Evolutionary conservation across 192 early-diverging fungal genomes (phyloP).

Genomic region (Geranomyces michiganensis): DNA sequence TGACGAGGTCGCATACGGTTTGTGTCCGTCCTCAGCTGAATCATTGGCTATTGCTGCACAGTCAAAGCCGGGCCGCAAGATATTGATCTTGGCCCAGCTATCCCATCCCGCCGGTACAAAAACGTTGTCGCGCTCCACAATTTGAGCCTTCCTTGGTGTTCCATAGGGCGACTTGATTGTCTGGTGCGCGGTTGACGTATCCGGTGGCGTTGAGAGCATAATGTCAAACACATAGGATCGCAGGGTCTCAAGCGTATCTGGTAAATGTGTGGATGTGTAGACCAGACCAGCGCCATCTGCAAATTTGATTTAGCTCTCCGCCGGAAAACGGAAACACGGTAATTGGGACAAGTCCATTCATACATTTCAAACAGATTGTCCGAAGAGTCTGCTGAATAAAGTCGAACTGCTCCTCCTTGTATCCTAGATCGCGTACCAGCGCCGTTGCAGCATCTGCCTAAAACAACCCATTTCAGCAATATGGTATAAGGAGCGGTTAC

Average conservation of each 20-base stretch:
- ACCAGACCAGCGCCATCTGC: conserved; percentile 87
- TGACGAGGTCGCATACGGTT: conserved; percentile 13
- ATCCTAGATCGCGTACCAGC: conserved; percentile 81
- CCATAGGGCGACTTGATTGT: not conserved
- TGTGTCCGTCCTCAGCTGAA: not conserved
- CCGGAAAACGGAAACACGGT: not conserved
- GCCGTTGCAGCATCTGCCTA: conserved; percentile 71
- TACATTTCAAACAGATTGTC: conserved; percentile 88
- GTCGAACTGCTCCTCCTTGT: conserved; percentile 92
- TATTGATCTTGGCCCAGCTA: conserved; percentile 82
- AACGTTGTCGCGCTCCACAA: conserved; percentile 86
- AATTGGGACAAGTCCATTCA: conserved; percentile 11
- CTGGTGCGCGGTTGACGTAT: not conserved
- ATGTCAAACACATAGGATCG: conserved; percentile 83
- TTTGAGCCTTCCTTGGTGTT: conserved; percentile 53
- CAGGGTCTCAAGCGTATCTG: conserved; percentile 73
- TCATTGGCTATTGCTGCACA: conserved; percentile 52
- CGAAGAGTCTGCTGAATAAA: conserved; percentile 92
- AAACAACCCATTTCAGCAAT: not conserved
- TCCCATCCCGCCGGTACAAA: conserved; percentile 95
- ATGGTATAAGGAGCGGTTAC: not conserved
- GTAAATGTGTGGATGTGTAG: conserved; percentile 82
- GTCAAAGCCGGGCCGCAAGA: conserved; percentile 44
- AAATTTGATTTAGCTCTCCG: not conserved
- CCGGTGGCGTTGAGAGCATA: conserved; percentile 46